These are phyloP conservation scores for Tolypocladium paradoxum DNA, from an alignment of 2,329 filamentous ascomycete species.

Conservation along the genomic window DNA sequence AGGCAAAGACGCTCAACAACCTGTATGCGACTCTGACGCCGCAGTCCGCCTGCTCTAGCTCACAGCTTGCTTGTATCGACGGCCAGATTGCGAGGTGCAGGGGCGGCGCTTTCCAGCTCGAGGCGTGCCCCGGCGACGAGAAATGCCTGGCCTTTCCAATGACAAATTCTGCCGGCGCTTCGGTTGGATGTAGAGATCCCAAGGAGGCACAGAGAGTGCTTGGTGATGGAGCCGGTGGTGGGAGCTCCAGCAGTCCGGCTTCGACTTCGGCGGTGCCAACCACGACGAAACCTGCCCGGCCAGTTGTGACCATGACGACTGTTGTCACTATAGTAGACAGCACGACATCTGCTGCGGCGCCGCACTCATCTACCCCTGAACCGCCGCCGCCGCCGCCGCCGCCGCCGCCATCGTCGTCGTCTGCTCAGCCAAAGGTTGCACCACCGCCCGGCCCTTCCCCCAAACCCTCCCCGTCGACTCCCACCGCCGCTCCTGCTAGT, in stretches of 20 bases:
- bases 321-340: slow-evolving; percentile 18
- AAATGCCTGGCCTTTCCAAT: slow-evolving; percentile 46
- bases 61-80: slow-evolving; percentile 41
- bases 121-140: slow-evolving; percentile 21
- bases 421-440: neutral
- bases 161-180: slow-evolving; percentile 33
- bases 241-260: neutral
- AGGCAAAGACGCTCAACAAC: slow-evolving; percentile 34
- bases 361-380: slow-evolving; percentile 1
- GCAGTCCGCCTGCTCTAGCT: slow-evolving; percentile 32
- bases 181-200: slow-evolving; percentile 35
- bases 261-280: neutral
- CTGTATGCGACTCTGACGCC: slow-evolving; percentile 33
- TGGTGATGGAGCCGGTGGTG: slow-evolving; percentile 14
- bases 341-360: neutral
- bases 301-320: slow-evolving; percentile 18
- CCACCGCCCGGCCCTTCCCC: neutral
- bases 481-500: neutral
- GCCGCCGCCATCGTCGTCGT: slow-evolving; percentile 4
- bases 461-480: neutral
- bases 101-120: slow-evolving; percentile 30
- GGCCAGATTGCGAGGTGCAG: slow-evolving; percentile 38
- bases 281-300: slow-evolving; percentile 6
- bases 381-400: slow-evolving; percentile 4
- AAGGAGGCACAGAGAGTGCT: slow-evolving; percentile 31